These are phyloP conservation scores for Puya raimondii DNA, from an alignment of 176 grass and related monocot genomes.

Conservation along the genomic window DNA sequence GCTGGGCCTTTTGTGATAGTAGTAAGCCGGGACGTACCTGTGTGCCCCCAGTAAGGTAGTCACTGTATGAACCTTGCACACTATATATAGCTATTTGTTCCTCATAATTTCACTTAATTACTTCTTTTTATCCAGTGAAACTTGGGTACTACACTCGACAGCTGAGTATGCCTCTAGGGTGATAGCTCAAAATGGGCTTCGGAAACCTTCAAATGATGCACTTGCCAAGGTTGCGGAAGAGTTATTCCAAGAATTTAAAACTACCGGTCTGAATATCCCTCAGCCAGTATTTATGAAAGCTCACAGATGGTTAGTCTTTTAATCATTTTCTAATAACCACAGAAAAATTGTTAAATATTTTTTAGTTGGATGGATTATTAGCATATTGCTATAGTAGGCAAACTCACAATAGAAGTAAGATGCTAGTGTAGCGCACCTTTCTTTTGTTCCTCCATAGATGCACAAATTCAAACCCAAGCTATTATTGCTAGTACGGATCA, in stretches of 20 bases:
- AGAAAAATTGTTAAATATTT: neutral
- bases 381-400: neutral
- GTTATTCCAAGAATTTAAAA: constrained; percentile 71
- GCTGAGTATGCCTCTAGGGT: constrained; percentile 62
- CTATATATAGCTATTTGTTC: neutral
- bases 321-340: constrained; percentile 2
- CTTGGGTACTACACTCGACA: constrained; percentile 83
- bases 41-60: constrained; percentile 46
- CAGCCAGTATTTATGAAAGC: constrained; percentile 81
- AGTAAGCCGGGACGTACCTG: constrained; percentile 55
- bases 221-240: constrained; percentile 73
- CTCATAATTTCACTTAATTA: neutral
- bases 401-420: neutral
- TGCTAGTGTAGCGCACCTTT: neutral
- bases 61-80: neutral
- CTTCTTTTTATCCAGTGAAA: constrained; percentile 47
- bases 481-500: too few species aligned
- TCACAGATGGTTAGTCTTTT: constrained; percentile 80
- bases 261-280: constrained; percentile 51
- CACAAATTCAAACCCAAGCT: neutral
- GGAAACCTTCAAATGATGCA: constrained; percentile 68
- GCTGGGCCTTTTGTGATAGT: constrained; percentile 69
- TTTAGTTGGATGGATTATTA: constrained; percentile 1
- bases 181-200: constrained; percentile 43
- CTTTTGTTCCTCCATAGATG: neutral